Evolutionary conservation across 1,284 basidiomycete genomes (phyloP), one percentile per base, ranked within the genome.

Genomic region (Jaminaea rosea): DNA sequence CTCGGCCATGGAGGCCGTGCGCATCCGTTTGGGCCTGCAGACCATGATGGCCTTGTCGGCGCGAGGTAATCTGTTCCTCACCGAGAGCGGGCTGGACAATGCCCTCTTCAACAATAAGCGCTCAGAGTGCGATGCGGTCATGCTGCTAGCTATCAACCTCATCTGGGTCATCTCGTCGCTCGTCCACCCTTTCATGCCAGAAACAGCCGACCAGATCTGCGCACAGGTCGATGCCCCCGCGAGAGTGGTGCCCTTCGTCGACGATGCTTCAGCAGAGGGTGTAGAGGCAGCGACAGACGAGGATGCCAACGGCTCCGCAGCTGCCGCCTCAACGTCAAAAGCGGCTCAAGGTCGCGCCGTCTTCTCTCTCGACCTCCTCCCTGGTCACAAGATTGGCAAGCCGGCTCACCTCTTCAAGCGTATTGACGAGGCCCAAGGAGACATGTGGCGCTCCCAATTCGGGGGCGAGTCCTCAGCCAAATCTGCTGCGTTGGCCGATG

Each of bases 141-240:
- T 97, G 58, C 83, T 88, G 9, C 57, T 92, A 53, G 86, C 90
- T 21, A 76, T 91, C 75, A 97, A 97, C 77, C 79, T 99, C 62
- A 94, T 98, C 75, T 98, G 94, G 76, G 76, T 85, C 26, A 81
- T 99, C 52, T 86, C 88, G 10, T 84, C 84, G 27, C 78, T 94
- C 59, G 77, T 90, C 60, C 86, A 92, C 73, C 93, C 94, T 0
- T 99, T 91, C 83, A 97, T 99, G 92, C 94, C 94, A 32, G 80
- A 84, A 23, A 93, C 88, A 0, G 83, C 86, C 24, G 82, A 83
- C 19, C 79, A 84, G 8, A 92, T 99, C 56, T 80, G 94, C 55
- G 74, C 76, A 27, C 94, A 98, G 74, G 81, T 98, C 60, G 89
- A 94, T 73, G 92, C 91, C 0, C 91, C 91, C 2, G 80, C 85